Evolutionary conservation across 495 filamentous ascomycete genomes (phyloP).

Genomic region (Delitschia confertaspora): DNA sequence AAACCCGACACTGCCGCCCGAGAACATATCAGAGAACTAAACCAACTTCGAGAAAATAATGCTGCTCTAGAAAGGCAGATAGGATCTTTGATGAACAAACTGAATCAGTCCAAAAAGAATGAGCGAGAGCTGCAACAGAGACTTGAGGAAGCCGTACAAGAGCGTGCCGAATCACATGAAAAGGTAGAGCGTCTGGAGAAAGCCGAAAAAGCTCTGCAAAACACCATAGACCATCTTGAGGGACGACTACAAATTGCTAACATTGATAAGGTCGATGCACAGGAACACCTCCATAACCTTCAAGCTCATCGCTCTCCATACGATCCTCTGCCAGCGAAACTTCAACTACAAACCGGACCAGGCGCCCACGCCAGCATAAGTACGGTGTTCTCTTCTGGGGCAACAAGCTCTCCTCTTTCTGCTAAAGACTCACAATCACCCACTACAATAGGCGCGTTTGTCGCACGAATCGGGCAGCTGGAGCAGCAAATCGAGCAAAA

Average conservation of each 20-base stretch:
- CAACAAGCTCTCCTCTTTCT: conserved; percentile 3
- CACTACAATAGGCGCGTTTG: conserved; percentile 17
- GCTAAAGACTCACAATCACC: conserved; percentile 13
- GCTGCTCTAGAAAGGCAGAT: conserved; percentile 22
- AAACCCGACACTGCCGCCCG: conserved; percentile 15
- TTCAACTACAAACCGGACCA: conserved; percentile 1
- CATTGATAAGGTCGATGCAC: conserved; percentile 19
- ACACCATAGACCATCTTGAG: conserved; percentile 24
- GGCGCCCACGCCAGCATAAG: conserved; percentile 19
- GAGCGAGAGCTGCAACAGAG: conserved; percentile 9
- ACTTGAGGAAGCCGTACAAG: conserved; percentile 12
- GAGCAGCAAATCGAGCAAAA: conserved; percentile 24
- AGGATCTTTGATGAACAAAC: conserved; percentile 23
- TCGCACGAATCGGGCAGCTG: conserved; percentile 24
- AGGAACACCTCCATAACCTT: conserved; percentile 19
- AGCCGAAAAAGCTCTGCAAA: conserved; percentile 14
- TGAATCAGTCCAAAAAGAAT: conserved; percentile 21
- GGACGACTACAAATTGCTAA: conserved; percentile 22
- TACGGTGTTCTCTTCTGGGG: conserved; percentile 15
- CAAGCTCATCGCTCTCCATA: conserved; percentile 7
- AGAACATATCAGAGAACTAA: conserved; percentile 18
- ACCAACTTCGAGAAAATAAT: conserved; percentile 22
- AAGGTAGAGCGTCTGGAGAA: conserved; percentile 22
- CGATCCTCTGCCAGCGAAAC: conserved; percentile 5
- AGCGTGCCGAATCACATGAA: conserved; percentile 11